Percentiles rank a stretch among this genome's conserved stretches.
These are phyloP conservation scores for Carex sylvatica DNA, from an alignment of 202 grass and related monocot species.

Conservation along the genomic window DNA sequence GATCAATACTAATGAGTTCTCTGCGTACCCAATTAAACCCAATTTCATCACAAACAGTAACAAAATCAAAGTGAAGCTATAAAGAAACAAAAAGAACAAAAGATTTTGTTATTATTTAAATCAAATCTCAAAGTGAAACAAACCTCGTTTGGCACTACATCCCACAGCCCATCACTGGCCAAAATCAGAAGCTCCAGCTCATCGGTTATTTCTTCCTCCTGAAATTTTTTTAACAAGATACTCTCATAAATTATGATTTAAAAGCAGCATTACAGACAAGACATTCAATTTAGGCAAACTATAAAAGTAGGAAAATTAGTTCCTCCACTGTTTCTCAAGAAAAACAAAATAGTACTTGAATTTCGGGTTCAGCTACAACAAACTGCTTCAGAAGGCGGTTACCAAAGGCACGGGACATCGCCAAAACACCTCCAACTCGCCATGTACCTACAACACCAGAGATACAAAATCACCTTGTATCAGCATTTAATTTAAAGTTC, in stretches of 20 bases:
- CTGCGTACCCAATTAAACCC: not conserved
- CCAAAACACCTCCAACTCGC: slow-evolving; percentile 89
- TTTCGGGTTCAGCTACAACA: slow-evolving; percentile 83
- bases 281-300: slow-evolving; percentile 6
- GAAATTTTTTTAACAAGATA: slow-evolving; percentile 18
- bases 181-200: slow-evolving; percentile 84
- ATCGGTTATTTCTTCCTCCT: slow-evolving; percentile 78
- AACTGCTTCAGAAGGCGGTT: slow-evolving; percentile 81
- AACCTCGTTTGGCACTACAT: slow-evolving; percentile 88
- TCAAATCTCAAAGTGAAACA: slow-evolving; percentile 25
- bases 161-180: slow-evolving; percentile 89
- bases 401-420: slow-evolving; percentile 92
- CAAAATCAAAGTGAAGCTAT: too few relatives aligned
- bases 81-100: not conserved
- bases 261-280: slow-evolving; percentile 1
- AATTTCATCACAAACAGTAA: not conserved
- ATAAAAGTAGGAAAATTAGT: not conserved
- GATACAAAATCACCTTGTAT: slow-evolving; percentile 29
- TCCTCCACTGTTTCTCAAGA: not conserved
- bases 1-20: not conserved
- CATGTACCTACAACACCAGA: slow-evolving; percentile 61
- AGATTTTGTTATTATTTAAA: slow-evolving; percentile 1
- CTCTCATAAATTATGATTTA: not conserved
- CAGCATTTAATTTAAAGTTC: slow-evolving; percentile 12
- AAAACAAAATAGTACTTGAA: slow-evolving; percentile 51